phyloP scores from a whole-genome alignment of 2,329 filamentous ascomycete species.

The Xylaria digitata region DNA sequence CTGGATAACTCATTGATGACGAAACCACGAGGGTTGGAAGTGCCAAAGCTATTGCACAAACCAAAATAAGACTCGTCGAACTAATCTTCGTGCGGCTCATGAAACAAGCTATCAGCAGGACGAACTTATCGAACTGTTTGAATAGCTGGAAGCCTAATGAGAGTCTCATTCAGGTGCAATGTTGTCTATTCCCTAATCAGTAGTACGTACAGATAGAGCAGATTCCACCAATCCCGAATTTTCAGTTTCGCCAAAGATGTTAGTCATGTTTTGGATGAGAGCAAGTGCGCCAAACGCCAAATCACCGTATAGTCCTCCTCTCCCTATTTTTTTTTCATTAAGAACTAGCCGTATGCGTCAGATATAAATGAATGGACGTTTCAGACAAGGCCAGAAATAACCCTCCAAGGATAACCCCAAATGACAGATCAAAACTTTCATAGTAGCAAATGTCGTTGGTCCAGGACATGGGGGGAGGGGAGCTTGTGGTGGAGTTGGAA shows the following conservation, averaged over 20 bases:
- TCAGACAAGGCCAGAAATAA: neutral
- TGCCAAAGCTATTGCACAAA: neutral
- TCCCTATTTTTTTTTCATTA: neutral
- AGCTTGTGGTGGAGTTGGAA: constrained; percentile 15
- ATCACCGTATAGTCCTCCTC: neutral
- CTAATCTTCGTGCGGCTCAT: neutral
- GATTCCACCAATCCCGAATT: constrained; percentile 12
- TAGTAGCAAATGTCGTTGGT: constrained; percentile 22
- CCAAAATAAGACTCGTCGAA: neutral
- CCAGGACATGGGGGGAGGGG: neutral
- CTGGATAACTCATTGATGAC: neutral
- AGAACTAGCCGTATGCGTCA: neutral
- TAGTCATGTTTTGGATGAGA: constrained; percentile 15
- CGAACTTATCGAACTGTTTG: neutral
- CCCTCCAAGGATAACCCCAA: constrained; percentile 16
- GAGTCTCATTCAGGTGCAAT: neutral
- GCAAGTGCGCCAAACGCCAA: constrained; percentile 18
- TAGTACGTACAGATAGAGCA: constrained; percentile 23
- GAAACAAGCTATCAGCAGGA: neutral
- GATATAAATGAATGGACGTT: neutral
- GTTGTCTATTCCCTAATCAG: constrained; percentile 18
- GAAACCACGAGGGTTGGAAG: neutral
- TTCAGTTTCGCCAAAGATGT: constrained; percentile 1
- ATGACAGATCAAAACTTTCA: constrained; percentile 9
- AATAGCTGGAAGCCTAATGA: neutral